Evolutionary conservation across 192 early-diverging fungal genomes (phyloP), one percentile per base, ranked within the genome.

Genomic region (Entomortierella lignicola): DNA sequence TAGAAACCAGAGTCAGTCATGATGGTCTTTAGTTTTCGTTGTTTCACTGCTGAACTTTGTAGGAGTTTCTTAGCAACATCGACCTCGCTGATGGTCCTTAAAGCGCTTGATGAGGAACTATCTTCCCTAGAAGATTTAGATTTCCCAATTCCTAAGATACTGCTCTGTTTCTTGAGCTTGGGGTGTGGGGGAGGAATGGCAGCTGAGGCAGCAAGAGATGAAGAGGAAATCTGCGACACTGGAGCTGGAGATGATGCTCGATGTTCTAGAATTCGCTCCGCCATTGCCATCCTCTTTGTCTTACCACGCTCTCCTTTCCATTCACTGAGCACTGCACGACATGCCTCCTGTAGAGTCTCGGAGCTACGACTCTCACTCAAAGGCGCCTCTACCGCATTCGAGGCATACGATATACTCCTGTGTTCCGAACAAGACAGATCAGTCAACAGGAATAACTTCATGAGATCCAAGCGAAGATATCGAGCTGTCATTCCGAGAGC

Each of bases 221-320:
- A 59, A 13, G 72, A 75, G n/a, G 72, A 58, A 0, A 39, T 31
- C 39, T 27, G 17, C 11, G 71, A 55, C 0, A 43, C 48, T 0
- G 61, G 37, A 0, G 62, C 61, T 13, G 44, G 53, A 26, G 61
- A 17, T 4, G 72, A 42, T 18, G 67, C 66, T 17, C 70, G 66
- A n/a, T 79, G 75, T 47, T 70, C 61, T 29, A 79, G 44, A 63
- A 79, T 70, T 8, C 75, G 75, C 21, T 79, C 75, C 8, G 75
- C 75, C 75, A 79, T 79, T n/a, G 51, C 61, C 57, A 79, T 66
- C 12, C 75, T n/a, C 42, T 79, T 79, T 17, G 54, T 79, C 57
- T 79, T 67, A 27, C 75, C 75, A 39, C 62, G 60, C 41, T 79
- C 75, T 39, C 75, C 75, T 15, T 67, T 69, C 75, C 75, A 79